Base-by-base conservation (phyloP, 805 yeast species). In the Metschnikowia borealis region DNA sequence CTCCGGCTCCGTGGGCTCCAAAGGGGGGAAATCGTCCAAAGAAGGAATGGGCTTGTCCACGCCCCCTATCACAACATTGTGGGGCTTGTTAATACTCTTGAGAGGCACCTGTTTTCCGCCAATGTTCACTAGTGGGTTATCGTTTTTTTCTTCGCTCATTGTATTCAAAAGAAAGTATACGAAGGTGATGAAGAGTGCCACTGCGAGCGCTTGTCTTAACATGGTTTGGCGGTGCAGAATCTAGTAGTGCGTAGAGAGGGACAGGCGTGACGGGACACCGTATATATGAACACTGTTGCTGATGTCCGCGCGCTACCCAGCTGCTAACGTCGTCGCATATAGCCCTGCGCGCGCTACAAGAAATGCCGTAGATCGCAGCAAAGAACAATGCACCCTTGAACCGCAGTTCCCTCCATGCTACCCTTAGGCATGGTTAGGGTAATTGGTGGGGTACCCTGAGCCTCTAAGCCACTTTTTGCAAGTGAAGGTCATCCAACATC, bases 51-150 rank as follows among this genome's bases (percentile, higher is more conserved):
- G 49, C 50, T 54, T 55, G 39, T 54, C 42, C 37, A 51, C 50
- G 44, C 58, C 56, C 17, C 57, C 60, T 42, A 58, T 41, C 21
- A 58, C 56, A 36, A 53, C 60, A 38, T 52, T 46, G 50, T 73
- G 78, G 4, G 78, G 78, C 52, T 69, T 70, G 59, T 64, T 71
- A 53, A 74, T 68, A 40, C 47, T 46, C 44, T 56, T 58, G 51
- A 69, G 66, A 6, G 77, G 78, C 10, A 73, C 74, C 48, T 57
- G 58, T 49, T 61, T 63, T 41, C 74, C 75, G 18, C 70, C 72
- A 38, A 73, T 59, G 44, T 70, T 58, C 33, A 61, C 47, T 35
- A 67, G 50, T 39, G 58, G 60, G 32, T 66, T 62, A 6, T 53
- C 36, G 29, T 46, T 38, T 20, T 47, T 38, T 21, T 52, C 52